Evolutionary conservation across 1,284 basidiomycete species (phyloP), one percentile per base, ranked within the genome.

Genomic region (Tilletia horrida): DNA sequence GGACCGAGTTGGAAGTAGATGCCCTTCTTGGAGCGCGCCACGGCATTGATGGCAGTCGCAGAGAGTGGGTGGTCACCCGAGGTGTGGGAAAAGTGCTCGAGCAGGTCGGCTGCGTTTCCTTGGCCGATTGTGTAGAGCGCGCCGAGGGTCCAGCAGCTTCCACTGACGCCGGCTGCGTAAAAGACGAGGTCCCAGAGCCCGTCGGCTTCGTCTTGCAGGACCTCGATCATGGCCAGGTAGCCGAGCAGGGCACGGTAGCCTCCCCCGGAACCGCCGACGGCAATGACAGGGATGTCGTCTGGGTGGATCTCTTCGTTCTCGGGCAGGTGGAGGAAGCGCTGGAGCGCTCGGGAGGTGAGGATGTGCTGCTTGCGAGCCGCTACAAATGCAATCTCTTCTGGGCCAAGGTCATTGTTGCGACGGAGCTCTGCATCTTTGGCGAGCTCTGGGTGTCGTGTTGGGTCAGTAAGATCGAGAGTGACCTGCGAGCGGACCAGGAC

Each of bases 71-170:
- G 55, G 16, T 59, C 55, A 7, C 27, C 55, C 14, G 55, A 59
- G 13, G 55, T 35, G 31, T 59, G 55, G 11, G 55, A 31, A 55
- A 74, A 76, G 63, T 80, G 79, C 7, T 66, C 57, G 6, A 78
- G 65, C 2, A 80, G 70, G 11, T 70, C 69, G 11, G 69, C 69
- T 1, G 75, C 67, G 21, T 73, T 68, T 23, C 73, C 74, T 23
- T 72, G 67, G 3, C 71, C 73, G 25, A 76, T 73, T 0, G 73
- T 74, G 55, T 74, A 82, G 67, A 73, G 73, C 18, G 74, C 76
- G 25, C 76, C 77, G 13, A 80, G 59, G 2, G 81, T 75, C 82
- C 82, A 82, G 68, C 82, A 82, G 65, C 73, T 76, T 3, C 82
- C 82, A 13, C 74, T 77, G 3, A 82, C 82, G 1, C 80, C 81